These are phyloP conservation scores for Starmerella apis DNA, from an alignment of 805 yeast species.

Conservation along the genomic window DNA sequence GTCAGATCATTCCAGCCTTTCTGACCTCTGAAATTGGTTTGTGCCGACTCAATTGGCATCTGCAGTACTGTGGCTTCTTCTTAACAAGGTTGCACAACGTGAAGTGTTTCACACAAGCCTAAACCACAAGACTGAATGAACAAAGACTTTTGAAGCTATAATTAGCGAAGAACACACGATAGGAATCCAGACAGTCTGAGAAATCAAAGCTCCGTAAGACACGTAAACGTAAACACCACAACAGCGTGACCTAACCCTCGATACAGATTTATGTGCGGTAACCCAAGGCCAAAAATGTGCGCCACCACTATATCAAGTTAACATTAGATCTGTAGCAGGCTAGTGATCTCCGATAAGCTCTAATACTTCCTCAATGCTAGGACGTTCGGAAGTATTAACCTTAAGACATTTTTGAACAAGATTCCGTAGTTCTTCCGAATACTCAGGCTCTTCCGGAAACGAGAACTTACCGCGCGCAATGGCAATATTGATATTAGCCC, in stretches of 20 bases:
- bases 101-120: neutral
- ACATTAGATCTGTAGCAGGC: no score
- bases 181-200: no score
- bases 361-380: conserved; percentile 48
- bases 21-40: conserved; percentile 25
- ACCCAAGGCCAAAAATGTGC: no score
- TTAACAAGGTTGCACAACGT: no score
- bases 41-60: conserved; percentile 24
- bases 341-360: neutral
- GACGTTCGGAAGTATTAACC: conserved; percentile 52
- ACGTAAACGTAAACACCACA: conserved; percentile 7
- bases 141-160: no score
- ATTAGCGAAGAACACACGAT: no score
- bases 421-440: conserved; percentile 46
- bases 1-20: conserved; percentile 27
- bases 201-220: neutral
- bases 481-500: conserved; percentile 72
- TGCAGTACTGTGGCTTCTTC: neutral
- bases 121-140: no score
- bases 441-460: conserved; percentile 45
- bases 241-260: neutral
- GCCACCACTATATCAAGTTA: no score
- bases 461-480: conserved; percentile 55
- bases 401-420: conserved; percentile 52
- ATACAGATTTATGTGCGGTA: neutral